phyloP scores from a whole-genome alignment of 2,329 filamentous ascomycete species.

The Colletotrichum aenigma region DNA sequence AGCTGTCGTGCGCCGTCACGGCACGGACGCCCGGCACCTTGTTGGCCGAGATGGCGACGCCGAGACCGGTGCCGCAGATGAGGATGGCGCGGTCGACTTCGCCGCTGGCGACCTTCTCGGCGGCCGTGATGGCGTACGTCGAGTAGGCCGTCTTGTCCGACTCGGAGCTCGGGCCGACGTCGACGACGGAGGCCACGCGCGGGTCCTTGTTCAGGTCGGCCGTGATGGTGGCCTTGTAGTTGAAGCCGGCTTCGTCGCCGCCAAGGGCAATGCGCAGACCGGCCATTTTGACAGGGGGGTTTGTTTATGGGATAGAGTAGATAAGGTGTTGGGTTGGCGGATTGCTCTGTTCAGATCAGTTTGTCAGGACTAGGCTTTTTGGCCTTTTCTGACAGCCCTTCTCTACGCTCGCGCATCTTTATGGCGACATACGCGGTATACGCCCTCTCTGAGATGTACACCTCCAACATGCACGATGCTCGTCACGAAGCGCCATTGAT shows the following conservation, averaged over 20 bases:
- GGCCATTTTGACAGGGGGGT: not conserved
- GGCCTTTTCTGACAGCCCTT: not conserved
- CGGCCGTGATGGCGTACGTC: constrained; percentile 75
- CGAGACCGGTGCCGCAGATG: constrained; percentile 86
- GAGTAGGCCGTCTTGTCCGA: constrained; percentile 83
- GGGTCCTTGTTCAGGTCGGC: constrained; percentile 70
- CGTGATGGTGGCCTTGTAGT: constrained; percentile 80
- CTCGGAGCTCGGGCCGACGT: constrained; percentile 71
- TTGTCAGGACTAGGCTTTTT: not conserved
- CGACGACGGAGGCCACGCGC: constrained; percentile 70
- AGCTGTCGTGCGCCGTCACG: constrained; percentile 86
- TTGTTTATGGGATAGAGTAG: not conserved
- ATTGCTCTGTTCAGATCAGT: not conserved
- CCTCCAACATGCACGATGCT: not conserved
- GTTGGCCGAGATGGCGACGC: constrained; percentile 85
- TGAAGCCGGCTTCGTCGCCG: constrained; percentile 68
- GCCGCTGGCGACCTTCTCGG: constrained; percentile 63
- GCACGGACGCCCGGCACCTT: constrained; percentile 84
- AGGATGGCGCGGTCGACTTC: constrained; percentile 78
- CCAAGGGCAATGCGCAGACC: constrained; percentile 19
- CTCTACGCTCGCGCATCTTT: not conserved
- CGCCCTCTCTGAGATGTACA: not conserved
- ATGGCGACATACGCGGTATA: not conserved
- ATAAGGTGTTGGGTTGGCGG: not conserved
- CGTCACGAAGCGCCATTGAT: not conserved